Evolutionary conservation across 768 basidiomycete species (phyloP).

Genomic region (Boletus reticulatus): DNA sequence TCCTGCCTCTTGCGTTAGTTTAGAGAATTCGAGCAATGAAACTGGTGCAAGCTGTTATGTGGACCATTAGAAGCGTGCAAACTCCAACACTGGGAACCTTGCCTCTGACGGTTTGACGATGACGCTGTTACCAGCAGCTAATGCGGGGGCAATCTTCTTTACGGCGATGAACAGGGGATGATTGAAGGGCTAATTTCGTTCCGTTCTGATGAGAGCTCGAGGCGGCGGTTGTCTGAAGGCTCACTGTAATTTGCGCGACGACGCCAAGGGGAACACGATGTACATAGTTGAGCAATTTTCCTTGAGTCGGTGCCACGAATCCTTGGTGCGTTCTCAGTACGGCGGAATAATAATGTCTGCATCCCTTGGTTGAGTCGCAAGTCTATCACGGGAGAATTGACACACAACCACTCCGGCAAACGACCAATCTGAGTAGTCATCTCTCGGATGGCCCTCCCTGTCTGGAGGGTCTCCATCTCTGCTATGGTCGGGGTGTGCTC

Average conservation of each 20-base stretch:
- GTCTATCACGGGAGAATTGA: slow-evolving; percentile 4
- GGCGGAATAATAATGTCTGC: slow-evolving; percentile 75
- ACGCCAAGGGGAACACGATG: slow-evolving; percentile 80
- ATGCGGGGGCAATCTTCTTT: slow-evolving; percentile 84
- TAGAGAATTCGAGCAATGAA: slow-evolving; percentile 73
- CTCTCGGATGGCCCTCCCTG: slow-evolving; percentile 78
- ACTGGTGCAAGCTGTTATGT: slow-evolving; percentile 64
- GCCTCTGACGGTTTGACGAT: slow-evolving; percentile 84
- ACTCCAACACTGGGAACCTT: background rate
- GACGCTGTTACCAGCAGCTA: slow-evolving; percentile 83
- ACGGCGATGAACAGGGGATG: slow-evolving; percentile 86
- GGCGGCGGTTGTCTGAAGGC: slow-evolving; percentile 9
- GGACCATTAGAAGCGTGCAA: background rate
- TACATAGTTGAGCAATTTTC: slow-evolving; percentile 76
- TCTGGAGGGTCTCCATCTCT: slow-evolving; percentile 68
- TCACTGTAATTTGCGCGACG: slow-evolving; percentile 84
- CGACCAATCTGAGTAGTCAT: slow-evolving; percentile 78
- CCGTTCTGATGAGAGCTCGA: background rate
- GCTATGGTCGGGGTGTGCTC: slow-evolving; percentile 57
- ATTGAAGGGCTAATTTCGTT: slow-evolving; percentile 67
- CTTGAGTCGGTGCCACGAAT: slow-evolving; percentile 76
- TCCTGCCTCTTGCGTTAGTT: slow-evolving; percentile 63
- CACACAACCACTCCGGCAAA: slow-evolving; percentile 86
- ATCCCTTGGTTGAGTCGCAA: slow-evolving; percentile 1
- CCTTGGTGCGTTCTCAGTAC: slow-evolving; percentile 66